Percentiles rank a stretch among this genome's conserved stretches.
These are phyloP conservation scores for Catunica adiposa DNA, from an alignment of 2,329 filamentous ascomycete genomes.

Conservation along the genomic window DNA sequence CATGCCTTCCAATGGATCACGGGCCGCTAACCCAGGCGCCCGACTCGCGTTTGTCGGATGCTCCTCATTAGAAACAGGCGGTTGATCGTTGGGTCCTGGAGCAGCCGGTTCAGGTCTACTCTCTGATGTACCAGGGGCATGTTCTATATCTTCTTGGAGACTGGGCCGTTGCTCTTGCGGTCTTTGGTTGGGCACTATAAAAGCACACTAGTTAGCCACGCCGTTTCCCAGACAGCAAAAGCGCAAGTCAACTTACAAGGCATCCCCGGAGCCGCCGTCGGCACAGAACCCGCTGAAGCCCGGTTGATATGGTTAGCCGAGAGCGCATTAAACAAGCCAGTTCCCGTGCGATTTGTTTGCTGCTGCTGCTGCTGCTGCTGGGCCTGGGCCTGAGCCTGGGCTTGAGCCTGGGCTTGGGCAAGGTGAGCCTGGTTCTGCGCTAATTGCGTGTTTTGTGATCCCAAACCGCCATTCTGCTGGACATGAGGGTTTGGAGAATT, in stretches of 20 bases:
- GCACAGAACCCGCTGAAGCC: background rate
- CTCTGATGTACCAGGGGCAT: slow-evolving; percentile 18
- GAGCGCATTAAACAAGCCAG: slow-evolving; percentile 47
- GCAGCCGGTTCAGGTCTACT: slow-evolving; percentile 28
- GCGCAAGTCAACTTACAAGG: background rate
- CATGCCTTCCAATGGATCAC: slow-evolving; percentile 46
- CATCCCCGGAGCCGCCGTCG: background rate
- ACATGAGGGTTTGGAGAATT: slow-evolving; percentile 17
- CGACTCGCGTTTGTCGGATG: slow-evolving; percentile 9
- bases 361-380: background rate
- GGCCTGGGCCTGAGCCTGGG: background rate
- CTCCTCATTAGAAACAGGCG: slow-evolving; percentile 16
- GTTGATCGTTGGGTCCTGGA: slow-evolving; percentile 29
- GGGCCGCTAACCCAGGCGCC: slow-evolving; percentile 23
- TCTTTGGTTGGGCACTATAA: slow-evolving; percentile 7
- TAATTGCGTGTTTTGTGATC: slow-evolving; percentile 15
- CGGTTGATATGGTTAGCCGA: slow-evolving; percentile 30
- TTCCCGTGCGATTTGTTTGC: slow-evolving; percentile 29
- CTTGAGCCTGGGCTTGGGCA: background rate
- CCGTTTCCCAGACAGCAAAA: background rate
- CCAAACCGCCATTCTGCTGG: background rate
- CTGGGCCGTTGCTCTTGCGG: slow-evolving; percentile 8
- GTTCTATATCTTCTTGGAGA: slow-evolving; percentile 31
- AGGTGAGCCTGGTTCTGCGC: slow-evolving; percentile 17
- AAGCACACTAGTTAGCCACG: background rate